Evolutionary conservation across 2,329 filamentous ascomycete species (phyloP), one percentile per base, ranked within the genome.

Genomic region (Paraphoma chrysanthemicola): DNA sequence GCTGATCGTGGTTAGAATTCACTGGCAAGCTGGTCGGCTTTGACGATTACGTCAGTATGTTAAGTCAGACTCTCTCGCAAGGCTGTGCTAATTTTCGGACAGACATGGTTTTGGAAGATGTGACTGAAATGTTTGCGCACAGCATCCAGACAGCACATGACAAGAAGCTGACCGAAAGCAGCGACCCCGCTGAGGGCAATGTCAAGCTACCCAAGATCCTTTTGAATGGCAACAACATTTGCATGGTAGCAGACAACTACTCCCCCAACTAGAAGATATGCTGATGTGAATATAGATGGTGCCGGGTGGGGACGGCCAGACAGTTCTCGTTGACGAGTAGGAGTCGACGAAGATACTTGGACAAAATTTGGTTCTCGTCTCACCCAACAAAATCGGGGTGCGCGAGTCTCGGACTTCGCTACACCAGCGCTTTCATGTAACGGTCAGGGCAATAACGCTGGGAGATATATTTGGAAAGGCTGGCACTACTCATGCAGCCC

Each of bases 11-110:
- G 54, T 44, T 75, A 98, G 95, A 99, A 79, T 99, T 99, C 81
- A 92, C 91, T 67, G 95, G 95, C 52, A 97, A 92, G 7, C 85
- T 99, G 28, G 86, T 97, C 53, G 95, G 95, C 2, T 99, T 99
- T 72, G 95, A 99, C 77, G 95, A 99, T 85, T 99, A 98, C 82
- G 95, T 99, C 85, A 99, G 93, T 97, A 85, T 83, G 94, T 97
- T 71, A 44, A 46, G 1, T 12, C 3, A 14, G n/a, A 16, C 23
- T 1, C 8, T 28, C 10, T 36, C 31, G 18, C 14, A 44, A 29
- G 39, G 31, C 23, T 31, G 39, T 36, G 53, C 57, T 63, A 50
- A 64, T 48, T 18, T 44, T 1, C 16, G 39, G n/a, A 28, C 66
- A 98, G 94, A 99, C 79, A 99, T 99, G 93, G 95, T 99, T 6